phyloP scores from a whole-genome alignment of 495 filamentous ascomycete species.

The Aspergillus cavernicola region DNA sequence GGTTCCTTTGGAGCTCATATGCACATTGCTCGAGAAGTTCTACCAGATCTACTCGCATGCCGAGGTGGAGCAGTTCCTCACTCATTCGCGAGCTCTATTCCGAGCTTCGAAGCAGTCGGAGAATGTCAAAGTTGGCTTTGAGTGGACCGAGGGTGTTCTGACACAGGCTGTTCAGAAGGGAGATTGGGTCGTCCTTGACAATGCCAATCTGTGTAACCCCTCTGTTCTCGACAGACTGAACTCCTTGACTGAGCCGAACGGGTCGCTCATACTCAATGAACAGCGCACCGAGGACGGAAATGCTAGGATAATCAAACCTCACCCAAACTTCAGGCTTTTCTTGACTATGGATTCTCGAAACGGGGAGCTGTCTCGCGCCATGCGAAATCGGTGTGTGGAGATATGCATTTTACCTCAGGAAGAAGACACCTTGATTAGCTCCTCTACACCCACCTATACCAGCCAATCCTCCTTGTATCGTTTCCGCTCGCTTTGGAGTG shows the following conservation, averaged over 20 bases:
- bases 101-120: slow-evolving; percentile 47
- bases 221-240: slow-evolving; percentile 95
- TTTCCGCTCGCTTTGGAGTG: slow-evolving; percentile 43
- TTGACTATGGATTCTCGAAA: slow-evolving; percentile 90
- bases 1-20: slow-evolving; percentile 33
- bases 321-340: slow-evolving; percentile 88
- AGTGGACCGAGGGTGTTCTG: slow-evolving; percentile 93
- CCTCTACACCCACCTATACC: slow-evolving; percentile 35
- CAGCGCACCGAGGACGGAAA: slow-evolving; percentile 79
- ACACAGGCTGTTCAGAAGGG: slow-evolving; percentile 82
- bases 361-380: slow-evolving; percentile 91
- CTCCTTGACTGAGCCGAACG: slow-evolving; percentile 87
- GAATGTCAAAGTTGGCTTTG: slow-evolving; percentile 68
- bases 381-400: slow-evolving; percentile 93
- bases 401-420: slow-evolving; percentile 61
- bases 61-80: slow-evolving; percentile 31
- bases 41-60: slow-evolving; percentile 26
- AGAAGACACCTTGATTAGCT: slow-evolving; percentile 14
- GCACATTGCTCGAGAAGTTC: slow-evolving; percentile 30
- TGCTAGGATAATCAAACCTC: slow-evolving; percentile 73
- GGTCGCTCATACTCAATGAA: slow-evolving; percentile 84
- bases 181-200: slow-evolving; percentile 91
- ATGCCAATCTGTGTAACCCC: slow-evolving; percentile 92
- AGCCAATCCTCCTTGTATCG: slow-evolving; percentile 50
- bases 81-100: slow-evolving; percentile 37